Conservation (phyloP, 306 rosid species). For the Oxytropis ochrocephala region DNA sequence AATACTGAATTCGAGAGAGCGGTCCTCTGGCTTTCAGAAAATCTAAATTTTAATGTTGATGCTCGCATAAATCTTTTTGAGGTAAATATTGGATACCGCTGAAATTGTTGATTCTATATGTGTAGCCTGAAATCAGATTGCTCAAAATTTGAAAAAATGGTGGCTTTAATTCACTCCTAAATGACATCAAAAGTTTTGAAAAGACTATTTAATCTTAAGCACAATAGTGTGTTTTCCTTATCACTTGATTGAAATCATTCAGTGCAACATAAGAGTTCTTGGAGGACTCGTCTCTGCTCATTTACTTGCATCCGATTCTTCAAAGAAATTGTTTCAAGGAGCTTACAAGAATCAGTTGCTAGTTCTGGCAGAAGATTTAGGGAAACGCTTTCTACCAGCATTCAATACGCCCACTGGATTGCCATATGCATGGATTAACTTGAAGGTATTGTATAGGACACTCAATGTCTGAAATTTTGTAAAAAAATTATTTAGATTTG, state of each 20-base stretch:
- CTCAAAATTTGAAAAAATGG: slow-evolving; percentile 10
- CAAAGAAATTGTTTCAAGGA: slow-evolving; percentile 53
- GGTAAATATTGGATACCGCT: slow-evolving; percentile 39
- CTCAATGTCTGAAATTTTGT: background rate
- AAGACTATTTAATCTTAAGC: slow-evolving; percentile 16
- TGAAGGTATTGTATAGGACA: slow-evolving; percentile 51
- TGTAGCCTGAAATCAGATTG: background rate
- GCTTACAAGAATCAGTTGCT: slow-evolving; percentile 68
- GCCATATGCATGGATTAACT: slow-evolving; percentile 97
- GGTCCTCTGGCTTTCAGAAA: slow-evolving; percentile 82
- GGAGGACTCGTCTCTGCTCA: slow-evolving; percentile 99
- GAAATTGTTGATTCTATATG: slow-evolving; percentile 10
- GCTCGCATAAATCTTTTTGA: slow-evolving; percentile 94
- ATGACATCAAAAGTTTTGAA: slow-evolving; percentile 17
- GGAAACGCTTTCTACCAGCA: slow-evolving; percentile 80
- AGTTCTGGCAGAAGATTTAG: slow-evolving; percentile 81
- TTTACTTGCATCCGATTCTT: slow-evolving; percentile 86
- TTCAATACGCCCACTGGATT: slow-evolving; percentile 88
- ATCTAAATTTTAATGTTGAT: slow-evolving; percentile 74
- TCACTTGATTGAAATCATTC: slow-evolving; percentile 42
- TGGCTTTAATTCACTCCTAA: slow-evolving; percentile 15
- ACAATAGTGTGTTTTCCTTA: slow-evolving; percentile 18
- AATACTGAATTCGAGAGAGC: slow-evolving; percentile 79
- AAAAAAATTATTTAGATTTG: background rate
- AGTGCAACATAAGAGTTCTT: slow-evolving; percentile 98